Evolutionary conservation across 2,329 filamentous ascomycete genomes (phyloP).

Genomic region (Xylariales sp.): DNA sequence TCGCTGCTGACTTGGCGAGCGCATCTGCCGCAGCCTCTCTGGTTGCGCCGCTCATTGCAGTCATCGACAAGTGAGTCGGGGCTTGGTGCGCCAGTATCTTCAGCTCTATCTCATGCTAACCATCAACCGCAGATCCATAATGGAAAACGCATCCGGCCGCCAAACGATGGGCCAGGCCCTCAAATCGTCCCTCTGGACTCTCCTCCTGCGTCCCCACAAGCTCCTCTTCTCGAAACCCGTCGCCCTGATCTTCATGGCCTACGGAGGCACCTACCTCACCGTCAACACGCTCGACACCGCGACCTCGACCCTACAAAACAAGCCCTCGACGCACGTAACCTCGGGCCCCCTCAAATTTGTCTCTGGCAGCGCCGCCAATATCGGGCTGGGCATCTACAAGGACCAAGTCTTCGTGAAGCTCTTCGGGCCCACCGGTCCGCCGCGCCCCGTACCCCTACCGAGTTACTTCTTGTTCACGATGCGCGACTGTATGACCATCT

Average conservation of each 20-base stretch:
- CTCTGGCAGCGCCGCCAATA: slow-evolving; percentile 75
- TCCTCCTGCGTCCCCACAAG: slow-evolving; percentile 55
- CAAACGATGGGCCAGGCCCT: slow-evolving; percentile 56
- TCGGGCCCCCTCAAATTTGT: slow-evolving; percentile 76
- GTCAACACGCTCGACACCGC: slow-evolving; percentile 84
- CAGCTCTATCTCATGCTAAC: too few relatives aligned
- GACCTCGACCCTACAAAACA: slow-evolving; percentile 56
- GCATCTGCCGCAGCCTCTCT: slow-evolving; percentile 68
- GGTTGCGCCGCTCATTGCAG: slow-evolving; percentile 78
- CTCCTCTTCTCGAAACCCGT: slow-evolving; percentile 64
- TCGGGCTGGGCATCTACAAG: slow-evolving; percentile 83
- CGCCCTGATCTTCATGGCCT: slow-evolving; percentile 67
- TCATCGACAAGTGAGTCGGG: slow-evolving; percentile 79
- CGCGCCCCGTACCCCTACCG: slow-evolving; percentile 58
- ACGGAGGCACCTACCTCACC: slow-evolving; percentile 84
- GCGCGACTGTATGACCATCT: slow-evolving; percentile 84
- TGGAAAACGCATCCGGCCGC: slow-evolving; percentile 74
- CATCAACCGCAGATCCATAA: slow-evolving; percentile 61
- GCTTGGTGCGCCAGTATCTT: too few relatives aligned
- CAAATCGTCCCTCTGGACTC: slow-evolving; percentile 48
- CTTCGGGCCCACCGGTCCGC: slow-evolving; percentile 60
- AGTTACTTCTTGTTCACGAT: slow-evolving; percentile 76
- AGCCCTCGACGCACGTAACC: slow-evolving; percentile 59
- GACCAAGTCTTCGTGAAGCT: slow-evolving; percentile 80
- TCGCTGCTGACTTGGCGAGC: slow-evolving; percentile 64